Conservation (phyloP, 2,329 filamentous ascomycete species). For the Aureobasidium subglaciale region DNA sequence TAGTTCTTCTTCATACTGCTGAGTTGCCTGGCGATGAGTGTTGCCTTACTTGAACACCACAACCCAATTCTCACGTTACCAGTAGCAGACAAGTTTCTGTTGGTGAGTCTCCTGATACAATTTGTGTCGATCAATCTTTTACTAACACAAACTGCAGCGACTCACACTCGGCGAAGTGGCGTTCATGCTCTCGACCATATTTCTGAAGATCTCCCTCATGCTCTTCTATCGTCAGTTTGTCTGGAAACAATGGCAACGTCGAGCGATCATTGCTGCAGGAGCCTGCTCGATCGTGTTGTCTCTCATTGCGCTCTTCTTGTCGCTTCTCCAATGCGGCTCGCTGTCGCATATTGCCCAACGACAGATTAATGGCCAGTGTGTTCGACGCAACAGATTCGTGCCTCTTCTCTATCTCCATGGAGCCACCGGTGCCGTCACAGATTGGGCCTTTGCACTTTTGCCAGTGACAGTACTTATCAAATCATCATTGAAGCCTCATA, state of each 20-base stretch:
- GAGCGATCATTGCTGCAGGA: slow-evolving; percentile 23
- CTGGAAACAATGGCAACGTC: slow-evolving; percentile 31
- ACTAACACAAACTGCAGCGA: background rate
- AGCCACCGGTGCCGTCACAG: slow-evolving; percentile 31
- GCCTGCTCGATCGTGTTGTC: slow-evolving; percentile 25
- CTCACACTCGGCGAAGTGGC: slow-evolving; percentile 17
- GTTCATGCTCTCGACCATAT: slow-evolving; percentile 35
- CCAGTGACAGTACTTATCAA: slow-evolving; percentile 35
- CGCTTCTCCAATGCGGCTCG: slow-evolving; percentile 30
- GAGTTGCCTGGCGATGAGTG: background rate
- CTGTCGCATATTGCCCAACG: slow-evolving; percentile 20
- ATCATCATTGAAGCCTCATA: slow-evolving; percentile 33
- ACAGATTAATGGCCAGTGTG: slow-evolving; percentile 18
- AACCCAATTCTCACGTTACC: background rate
- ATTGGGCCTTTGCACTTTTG: slow-evolving; percentile 31
- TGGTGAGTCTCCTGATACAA: too few relatives aligned
- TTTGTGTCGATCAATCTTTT: too few relatives aligned
- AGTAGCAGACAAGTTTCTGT: background rate
- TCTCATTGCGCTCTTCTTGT: slow-evolving; percentile 27
- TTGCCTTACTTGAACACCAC: background rate
- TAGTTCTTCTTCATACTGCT: slow-evolving; percentile 7
- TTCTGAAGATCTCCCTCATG: slow-evolving; percentile 39
- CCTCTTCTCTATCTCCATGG: slow-evolving; percentile 21
- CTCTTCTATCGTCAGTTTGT: slow-evolving; percentile 40
- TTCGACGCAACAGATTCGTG: slow-evolving; percentile 20